Evolutionary conservation across 108 stramenopile species (phyloP).

Genomic region (Discostella stelligeroides): DNA sequence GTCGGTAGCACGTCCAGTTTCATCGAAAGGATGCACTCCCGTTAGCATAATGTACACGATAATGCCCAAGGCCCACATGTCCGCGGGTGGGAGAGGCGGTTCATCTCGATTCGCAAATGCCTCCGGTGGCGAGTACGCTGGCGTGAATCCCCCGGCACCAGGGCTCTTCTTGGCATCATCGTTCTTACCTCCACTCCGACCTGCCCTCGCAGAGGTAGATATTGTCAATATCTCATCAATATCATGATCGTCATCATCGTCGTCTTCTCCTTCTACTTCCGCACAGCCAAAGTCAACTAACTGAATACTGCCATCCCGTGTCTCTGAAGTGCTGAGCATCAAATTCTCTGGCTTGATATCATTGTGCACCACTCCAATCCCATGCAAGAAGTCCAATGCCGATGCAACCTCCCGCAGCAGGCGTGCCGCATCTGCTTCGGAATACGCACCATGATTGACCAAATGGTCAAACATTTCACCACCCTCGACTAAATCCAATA

Average conservation of each 20-base stretch:
- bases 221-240: conserved; percentile 13
- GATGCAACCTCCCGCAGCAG: conserved; percentile 72
- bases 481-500: conserved; percentile 79
- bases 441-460: conserved; percentile 81
- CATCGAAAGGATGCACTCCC: conserved; percentile 89
- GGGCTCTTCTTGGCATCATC: conserved; percentile 12
- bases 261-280: conserved; percentile 52
- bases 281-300: conserved; percentile 90
- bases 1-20: conserved; percentile 72
- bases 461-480: conserved; percentile 91
- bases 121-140: conserved; percentile 82
- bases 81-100: conserved; percentile 51
- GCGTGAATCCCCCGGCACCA: conserved; percentile 52
- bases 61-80: conserved; percentile 89
- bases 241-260: conserved; percentile 49
- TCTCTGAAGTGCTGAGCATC: conserved; percentile 65
- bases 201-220: neutral
- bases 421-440: conserved; percentile 78
- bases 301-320: conserved; percentile 66
- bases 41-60: conserved; percentile 94
- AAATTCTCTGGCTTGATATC: conserved; percentile 90
- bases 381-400: conserved; percentile 78
- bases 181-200: neutral
- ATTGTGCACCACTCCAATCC: conserved; percentile 79
- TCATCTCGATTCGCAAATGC: conserved; percentile 44